Conservation (phyloP, 2,329 filamentous ascomycete genomes). For the Aspergillus sp. region DNA sequence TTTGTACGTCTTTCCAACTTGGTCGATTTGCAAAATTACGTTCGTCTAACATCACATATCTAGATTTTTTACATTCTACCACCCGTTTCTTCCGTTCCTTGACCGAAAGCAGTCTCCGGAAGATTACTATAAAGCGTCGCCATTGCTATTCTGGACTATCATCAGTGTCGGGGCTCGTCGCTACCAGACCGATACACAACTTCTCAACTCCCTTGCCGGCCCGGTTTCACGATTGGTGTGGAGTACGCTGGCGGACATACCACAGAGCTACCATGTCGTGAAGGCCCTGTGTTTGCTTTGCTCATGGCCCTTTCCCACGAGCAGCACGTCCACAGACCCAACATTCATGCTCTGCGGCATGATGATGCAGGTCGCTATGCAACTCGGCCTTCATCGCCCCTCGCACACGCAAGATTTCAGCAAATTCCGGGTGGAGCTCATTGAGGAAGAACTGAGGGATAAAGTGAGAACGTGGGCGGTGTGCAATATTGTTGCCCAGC, state of each 20-base stretch:
- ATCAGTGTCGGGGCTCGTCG: conserved; percentile 61
- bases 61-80: conserved; percentile 63
- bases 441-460: conserved; percentile 62
- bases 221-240: conserved; percentile 59
- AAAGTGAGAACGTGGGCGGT: conserved; percentile 65
- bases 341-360: conserved; percentile 65
- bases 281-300: conserved; percentile 63
- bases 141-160: conserved; percentile 68
- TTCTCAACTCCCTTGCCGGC: conserved; percentile 52
- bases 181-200: conserved; percentile 52
- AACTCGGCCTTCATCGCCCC: conserved; percentile 63
- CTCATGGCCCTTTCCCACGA: conserved; percentile 64
- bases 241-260: conserved; percentile 59
- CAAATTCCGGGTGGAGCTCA: conserved; percentile 52
- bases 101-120: conserved; percentile 54
- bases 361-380: conserved; percentile 68
- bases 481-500: conserved; percentile 66
- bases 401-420: conserved; percentile 59
- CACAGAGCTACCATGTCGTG: conserved; percentile 63
- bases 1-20: conserved; percentile 29
- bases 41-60: conserved; percentile 24
- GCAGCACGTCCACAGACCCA: conserved; percentile 61
- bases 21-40: background rate
- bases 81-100: conserved; percentile 63
- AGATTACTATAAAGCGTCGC: conserved; percentile 56